Base-by-base conservation (phyloP, 108 stramenopile species). In the Asterionellopsis glacialis region DNA sequence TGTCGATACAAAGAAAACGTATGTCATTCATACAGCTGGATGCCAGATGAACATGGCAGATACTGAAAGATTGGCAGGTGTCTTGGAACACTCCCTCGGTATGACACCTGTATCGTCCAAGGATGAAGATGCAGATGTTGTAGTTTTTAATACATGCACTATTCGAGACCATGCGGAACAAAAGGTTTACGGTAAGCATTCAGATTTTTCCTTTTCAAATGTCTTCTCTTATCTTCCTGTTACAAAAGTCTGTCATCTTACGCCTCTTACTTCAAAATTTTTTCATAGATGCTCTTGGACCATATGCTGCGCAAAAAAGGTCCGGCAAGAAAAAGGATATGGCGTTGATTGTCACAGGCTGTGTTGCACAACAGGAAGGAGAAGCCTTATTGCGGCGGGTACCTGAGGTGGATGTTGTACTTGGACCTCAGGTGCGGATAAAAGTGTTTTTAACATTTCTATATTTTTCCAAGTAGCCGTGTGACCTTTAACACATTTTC, bases 11-110 rank as follows among this genome's bases (percentile, higher is more conserved):
- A 49, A 27, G 18, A 52, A 41, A 43, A 89, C 84, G 10, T 94
- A 91, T 58, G 81, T 82, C 50, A 73, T 94, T 55, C 85, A 91
- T 63, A 90, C 88, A 0, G 93, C 90, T 86, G 96, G 98, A 13
- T 98, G 98, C 65, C 95, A 97, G 79, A 98, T 98, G 98, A 98
- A 98, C 65, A 63, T 87, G 22, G 96, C 98, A 4, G 98, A 98
- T 66, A 90, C 87, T 38, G 98, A 98, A 77, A 72, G 98, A 33
- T 93, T 98, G 52, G 96, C 94, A 63, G 98, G 96, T 24, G 94
- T 95, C 53, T 75, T 98, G 61, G 53, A 67, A 51, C 76, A 90
- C 68, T 75, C 82, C 51, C 76, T 97, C 21, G 96, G 96, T 16
- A 79, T 94, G 62, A 75, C 47, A 27, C 19, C 22, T 57, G 27